Base-by-base conservation (phyloP, 1,284 basidiomycete genomes). In the Mycosarcoma maydis region DNA sequence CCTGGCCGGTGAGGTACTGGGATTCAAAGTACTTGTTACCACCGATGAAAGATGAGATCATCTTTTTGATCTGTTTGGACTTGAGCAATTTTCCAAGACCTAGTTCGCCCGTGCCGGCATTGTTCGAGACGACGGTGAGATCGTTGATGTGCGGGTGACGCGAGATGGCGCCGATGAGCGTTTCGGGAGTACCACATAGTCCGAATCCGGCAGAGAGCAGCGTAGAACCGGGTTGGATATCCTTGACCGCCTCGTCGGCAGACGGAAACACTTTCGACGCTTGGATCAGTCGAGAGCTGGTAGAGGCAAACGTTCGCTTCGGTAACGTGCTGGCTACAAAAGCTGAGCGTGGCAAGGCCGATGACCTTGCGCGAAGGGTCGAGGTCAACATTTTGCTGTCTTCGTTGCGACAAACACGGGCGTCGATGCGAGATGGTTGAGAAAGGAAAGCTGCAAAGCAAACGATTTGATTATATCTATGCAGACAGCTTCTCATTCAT, bases 141-240 rank as follows among this genome's bases (percentile, higher is more conserved):
- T 77, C 49, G 19, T 77, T 72, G 52, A 80, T 74, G 26, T 52
- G 38, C 4, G 60, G 43, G 32, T 73, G 66, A 36, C 71, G 45
- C 14, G 62, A 54, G 42, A 77, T 72, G 47, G 78, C 80, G 3
- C 37, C 43, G 46, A 81, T 77, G 32, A 81, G 71, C 27, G 80
- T 80, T 42, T 78, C 77, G 32, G 80, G 80, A 8, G 77, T 77
- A 11, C 80, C 80, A 51, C 78, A 80, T 5, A 81, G 77, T 19
- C 79, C 80, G 33, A 81, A 81, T 1, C 80, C 80, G 19, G 75
- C 75, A 9, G 73, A 73, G 34, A 81, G 73, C 10, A 81, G 41
- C 9, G 61, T 64, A 8, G 59, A 68, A 44, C 77, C 78, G 5
- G 75, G 36, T 9, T 45, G 32, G 48, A 81, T 77, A 52, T 80